Evolutionary conservation across 2,329 filamentous ascomycete species (phyloP).

Genomic region (Fusarium sp.): DNA sequence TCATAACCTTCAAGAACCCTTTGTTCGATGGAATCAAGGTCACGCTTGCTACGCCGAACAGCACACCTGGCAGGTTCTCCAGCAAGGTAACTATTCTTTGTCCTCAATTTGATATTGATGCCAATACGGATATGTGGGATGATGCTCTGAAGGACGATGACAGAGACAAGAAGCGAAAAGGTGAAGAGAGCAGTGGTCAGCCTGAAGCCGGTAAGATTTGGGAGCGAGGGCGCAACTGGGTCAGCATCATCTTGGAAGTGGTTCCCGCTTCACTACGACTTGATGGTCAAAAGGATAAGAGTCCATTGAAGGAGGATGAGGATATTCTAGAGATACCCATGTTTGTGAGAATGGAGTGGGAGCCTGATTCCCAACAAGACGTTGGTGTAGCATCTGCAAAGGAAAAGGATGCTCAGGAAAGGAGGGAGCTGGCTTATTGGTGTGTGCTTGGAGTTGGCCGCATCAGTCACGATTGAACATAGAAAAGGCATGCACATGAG

Average conservation of each 20-base stretch:
- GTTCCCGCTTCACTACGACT: constrained; percentile 67
- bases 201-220: constrained; percentile 95
- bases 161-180: constrained; percentile 49
- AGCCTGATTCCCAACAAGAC: constrained; percentile 72
- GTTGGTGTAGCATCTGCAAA: constrained; percentile 62
- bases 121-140: constrained; percentile 88
- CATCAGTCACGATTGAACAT: constrained; percentile 63
- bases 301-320: constrained; percentile 65
- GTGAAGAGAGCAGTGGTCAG: constrained; percentile 55
- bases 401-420: constrained; percentile 74
- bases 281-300: constrained; percentile 51
- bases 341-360: constrained; percentile 93
- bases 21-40: constrained; percentile 91
- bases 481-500: constrained; percentile 23
- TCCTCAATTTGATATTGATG: constrained; percentile 91
- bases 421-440: constrained; percentile 93
- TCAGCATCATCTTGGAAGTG: constrained; percentile 90
- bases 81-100: constrained; percentile 91
- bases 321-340: constrained; percentile 87
- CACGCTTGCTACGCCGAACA: constrained; percentile 82
- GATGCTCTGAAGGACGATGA: constrained; percentile 76
- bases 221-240: constrained; percentile 93
- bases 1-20: constrained; percentile 91
- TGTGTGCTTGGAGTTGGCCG: constrained; percentile 88
- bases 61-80: constrained; percentile 77